phyloP scores from a whole-genome alignment of 2,329 filamentous ascomycete species.

The Trichoderma oligosporum region DNA sequence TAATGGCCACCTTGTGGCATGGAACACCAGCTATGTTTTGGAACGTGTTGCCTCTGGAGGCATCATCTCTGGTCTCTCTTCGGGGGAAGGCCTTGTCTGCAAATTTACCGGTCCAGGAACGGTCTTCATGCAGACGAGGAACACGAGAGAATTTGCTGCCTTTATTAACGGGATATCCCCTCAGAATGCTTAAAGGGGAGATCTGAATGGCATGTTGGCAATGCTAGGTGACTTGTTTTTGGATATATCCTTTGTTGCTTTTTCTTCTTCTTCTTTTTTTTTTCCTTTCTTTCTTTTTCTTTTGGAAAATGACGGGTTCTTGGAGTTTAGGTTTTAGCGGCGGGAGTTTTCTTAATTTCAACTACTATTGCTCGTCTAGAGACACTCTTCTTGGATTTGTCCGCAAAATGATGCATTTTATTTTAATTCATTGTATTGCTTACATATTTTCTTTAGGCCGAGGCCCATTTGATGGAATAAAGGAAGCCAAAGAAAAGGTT shows the following conservation, averaged over 20 bases:
- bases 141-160: conserved; percentile 58
- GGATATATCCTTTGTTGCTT: too few relatives aligned
- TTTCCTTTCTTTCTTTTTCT: not conserved
- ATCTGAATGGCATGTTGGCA: not conserved
- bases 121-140: conserved; percentile 88
- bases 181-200: conserved; percentile 26
- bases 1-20: conserved; percentile 90
- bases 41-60: conserved; percentile 88
- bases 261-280: too few relatives aligned
- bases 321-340: not conserved
- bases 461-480: too few relatives aligned
- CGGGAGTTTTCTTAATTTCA: not conserved
- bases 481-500: too few relatives aligned
- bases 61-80: conserved; percentile 79
- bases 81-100: conserved; percentile 86
- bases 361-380: not conserved
- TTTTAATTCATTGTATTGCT: too few relatives aligned
- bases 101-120: conserved; percentile 91
- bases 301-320: not conserved
- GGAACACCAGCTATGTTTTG: conserved; percentile 92
- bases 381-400: too few relatives aligned
- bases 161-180: conserved; percentile 49
- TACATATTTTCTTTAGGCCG: too few relatives aligned
- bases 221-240: too few relatives aligned
- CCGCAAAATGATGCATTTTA: too few relatives aligned